Evolutionary conservation across 2,329 filamentous ascomycete genomes (phyloP), one percentile per base, ranked within the genome.

Genomic region (Cladophialophora bantiana): DNA sequence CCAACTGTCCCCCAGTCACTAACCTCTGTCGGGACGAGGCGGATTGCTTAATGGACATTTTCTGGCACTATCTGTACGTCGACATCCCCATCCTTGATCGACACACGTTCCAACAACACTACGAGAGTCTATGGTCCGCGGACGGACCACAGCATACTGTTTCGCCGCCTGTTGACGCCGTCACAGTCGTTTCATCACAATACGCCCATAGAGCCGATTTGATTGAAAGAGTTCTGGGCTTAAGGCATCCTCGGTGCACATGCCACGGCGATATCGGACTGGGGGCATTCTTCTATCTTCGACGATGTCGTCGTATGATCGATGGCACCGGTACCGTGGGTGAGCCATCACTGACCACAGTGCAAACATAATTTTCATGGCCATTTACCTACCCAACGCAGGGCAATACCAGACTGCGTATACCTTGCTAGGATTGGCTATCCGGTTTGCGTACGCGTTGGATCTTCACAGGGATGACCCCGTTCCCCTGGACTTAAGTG

Each of bases 351-450:
- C n/a, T 54, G 50, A n/a, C 7, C 1, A 54, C 7, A 5, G 50
- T 54, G 26, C 50, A 54, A 15, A 32, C 50, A 18, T 54, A 54
- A 20, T 20, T 32, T 7, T 32, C 50, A 32, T 32, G 26, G 13
- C 26, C 1, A 7, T 12, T 4, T 54, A 54, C n/a, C 31, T 54
- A 18, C 50, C 4, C 4, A 54, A 54, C 12, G 50, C 50, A 2
- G 50, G 50, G 18, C 50, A 54, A 18, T 54, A 54, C 26, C 18
- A 54, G 32, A 54, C 50, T 12, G 50, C 50, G 20, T 54, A 54
- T 18, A 54, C 50, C 20, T 32, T 54, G 50, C 10, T 54, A 13
- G 50, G 50, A 5, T 4, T 54, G 50, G 50, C 50, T 6, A 54
- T 54, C 7, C 20, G 50, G 4, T 12, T 54, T 2, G 50, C 7